Base-by-base conservation (phyloP, 345 rosid species). In the Reutealis trisperma region DNA sequence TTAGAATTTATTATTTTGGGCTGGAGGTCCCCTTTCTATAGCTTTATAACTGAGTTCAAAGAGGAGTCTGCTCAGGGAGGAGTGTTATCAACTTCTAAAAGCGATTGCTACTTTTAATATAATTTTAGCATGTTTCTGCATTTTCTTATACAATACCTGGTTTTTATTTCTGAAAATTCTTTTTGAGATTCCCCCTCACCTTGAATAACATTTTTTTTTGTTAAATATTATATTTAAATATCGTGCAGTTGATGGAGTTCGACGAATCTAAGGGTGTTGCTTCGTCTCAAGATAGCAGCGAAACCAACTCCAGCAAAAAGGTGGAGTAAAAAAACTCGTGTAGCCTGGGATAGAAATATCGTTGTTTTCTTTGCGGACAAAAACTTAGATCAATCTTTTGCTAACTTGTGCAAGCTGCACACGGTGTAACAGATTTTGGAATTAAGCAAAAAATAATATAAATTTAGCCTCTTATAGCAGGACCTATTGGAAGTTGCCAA, bases 201-300 rank as follows among this genome's bases (percentile, higher is more conserved):
- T 12, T 47, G 49, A 45, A 25, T 24, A 21, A 25, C 54, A 27
- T 37, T 27, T 19, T n/a, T 13, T 49, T 27, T 37, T 67, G n/a
- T n/a, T 37, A 37, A 37, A 3, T 37, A 6, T 7, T 37, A n/a
- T 52, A 0, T 15, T 63, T 32, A 0, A n/a, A 32, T 45, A 6
- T n/a, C 4, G 2, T 63, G 87, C 91, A 94, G 98, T 82, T 94
- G 82, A 60, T 94, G 97, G 98, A 90, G 74, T 94, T 94, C 80
- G 97, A 94, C 60, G 98, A 94, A 80, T 88, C 93, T 0, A 89
- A 89, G 85, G 80, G 57, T 16, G 75, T 71, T 14, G 68, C 71
- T 37, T 37, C 77, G 19, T 32, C 82, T 45, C 30, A 67, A 69
- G 82, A 79, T 12, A 64, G 54, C 11, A 42, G 68, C 22, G 61